Evolutionary conservation across 768 basidiomycete species (phyloP), one percentile per base, ranked within the genome.

Genomic region (Pulveroboletus sp.): DNA sequence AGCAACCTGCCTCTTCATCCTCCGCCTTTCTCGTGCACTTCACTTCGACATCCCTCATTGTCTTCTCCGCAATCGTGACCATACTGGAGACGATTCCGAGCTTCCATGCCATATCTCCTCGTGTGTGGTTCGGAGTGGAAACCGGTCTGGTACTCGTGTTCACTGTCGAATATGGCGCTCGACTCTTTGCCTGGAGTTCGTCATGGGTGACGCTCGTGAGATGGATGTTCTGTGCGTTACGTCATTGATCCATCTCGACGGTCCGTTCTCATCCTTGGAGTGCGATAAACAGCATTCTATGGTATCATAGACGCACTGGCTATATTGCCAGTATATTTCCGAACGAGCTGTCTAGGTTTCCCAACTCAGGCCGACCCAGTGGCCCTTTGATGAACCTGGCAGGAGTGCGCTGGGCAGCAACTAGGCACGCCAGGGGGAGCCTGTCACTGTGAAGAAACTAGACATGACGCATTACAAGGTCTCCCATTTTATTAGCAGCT

Each of bases 71-170:
- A 1, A 55, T 87, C 35, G 80, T 91, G 26, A 91, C 89, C 0
- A 74, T 89, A 5, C 70, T 91, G 24, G 89, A 91, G 66, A 91
- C 89, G 0, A 82, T 91, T 1, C 89, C 86, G 0, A 76, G 80
- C 1, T 83, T 90, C 55, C 87, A 87, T 62, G 76, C 78, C 9
- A 80, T 84, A 3, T 78, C 82, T 3, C 80, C 78, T 13, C 73
- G 82, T 33, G 72, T 86, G 7, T 91, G 93, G 82, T 95, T 95
- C 54, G 93, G 93, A 1, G 63, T 92, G 18, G 93, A 94, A 70
- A 92, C 91, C 15, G 83, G 78, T 45, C 68, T 94, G 9, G 92
- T 94, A 24, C 81, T 84, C 42, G 65, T 93, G 3, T 95, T 94
- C 66, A 93, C 93, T 0, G 74, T 91, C 50, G 93, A 96, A 68